Evolutionary conservation across 2,329 filamentous ascomycete genomes (phyloP).

Genomic region (Trichoderma atrobrunneum): DNA sequence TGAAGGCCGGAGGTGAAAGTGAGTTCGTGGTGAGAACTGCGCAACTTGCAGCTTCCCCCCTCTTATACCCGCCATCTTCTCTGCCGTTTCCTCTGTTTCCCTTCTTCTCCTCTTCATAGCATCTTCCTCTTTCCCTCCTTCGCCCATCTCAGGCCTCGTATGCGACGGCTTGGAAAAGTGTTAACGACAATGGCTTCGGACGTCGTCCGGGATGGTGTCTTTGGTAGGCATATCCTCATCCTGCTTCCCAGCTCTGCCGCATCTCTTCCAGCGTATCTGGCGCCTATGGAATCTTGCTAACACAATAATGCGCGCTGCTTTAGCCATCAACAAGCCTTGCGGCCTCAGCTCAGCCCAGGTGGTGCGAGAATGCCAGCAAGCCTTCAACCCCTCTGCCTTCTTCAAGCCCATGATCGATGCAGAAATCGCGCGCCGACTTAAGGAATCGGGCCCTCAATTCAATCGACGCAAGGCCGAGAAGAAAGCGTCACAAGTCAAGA

Average conservation of each 20-base stretch:
- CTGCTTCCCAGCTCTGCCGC: neutral
- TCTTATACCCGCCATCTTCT: neutral
- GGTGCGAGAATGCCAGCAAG: conserved; percentile 78
- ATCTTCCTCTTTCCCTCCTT: conserved; percentile 55
- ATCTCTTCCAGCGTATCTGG: neutral
- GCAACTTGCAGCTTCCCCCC: conserved; percentile 1
- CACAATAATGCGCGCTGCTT: neutral
- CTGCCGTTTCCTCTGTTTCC: neutral
- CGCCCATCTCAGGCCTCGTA: conserved; percentile 48
- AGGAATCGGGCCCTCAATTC: conserved; percentile 58
- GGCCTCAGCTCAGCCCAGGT: conserved; percentile 86
- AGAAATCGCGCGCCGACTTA: conserved; percentile 54
- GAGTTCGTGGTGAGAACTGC: conserved; percentile 48
- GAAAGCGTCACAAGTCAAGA: conserved; percentile 72
- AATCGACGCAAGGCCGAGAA: conserved; percentile 57
- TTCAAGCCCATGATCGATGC: conserved; percentile 75
- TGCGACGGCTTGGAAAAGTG: conserved; percentile 33
- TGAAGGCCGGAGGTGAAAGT: conserved; percentile 52
- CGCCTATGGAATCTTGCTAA: neutral
- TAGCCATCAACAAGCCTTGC: conserved; percentile 90
- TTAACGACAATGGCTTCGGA: conserved; percentile 52
- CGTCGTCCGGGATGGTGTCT: conserved; percentile 55
- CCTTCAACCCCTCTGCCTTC: conserved; percentile 75
- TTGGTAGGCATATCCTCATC: conserved; percentile 43
- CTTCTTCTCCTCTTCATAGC: neutral